These are phyloP conservation scores for Xylaria multiplex DNA, from an alignment of 2,329 filamentous ascomycete species.

Conservation along the genomic window DNA sequence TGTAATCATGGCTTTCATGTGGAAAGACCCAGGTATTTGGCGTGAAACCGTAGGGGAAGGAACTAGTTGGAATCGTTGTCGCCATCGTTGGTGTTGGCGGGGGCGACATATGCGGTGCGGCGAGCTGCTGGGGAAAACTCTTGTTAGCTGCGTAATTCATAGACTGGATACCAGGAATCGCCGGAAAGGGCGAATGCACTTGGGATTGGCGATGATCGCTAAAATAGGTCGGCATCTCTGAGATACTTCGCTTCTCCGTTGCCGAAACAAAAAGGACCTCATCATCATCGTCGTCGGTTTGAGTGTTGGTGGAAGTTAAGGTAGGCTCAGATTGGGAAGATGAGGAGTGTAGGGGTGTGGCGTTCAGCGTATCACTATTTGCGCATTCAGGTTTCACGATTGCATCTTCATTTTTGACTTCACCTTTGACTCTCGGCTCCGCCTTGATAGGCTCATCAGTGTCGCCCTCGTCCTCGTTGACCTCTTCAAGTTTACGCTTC, in stretches of 20 bases:
- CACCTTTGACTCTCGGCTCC: constrained; percentile 45
- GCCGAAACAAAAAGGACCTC: constrained; percentile 46
- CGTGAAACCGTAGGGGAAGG: constrained; percentile 43
- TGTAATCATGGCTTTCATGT: constrained; percentile 42
- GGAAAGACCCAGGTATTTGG: constrained; percentile 42
- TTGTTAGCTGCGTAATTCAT: constrained; percentile 48
- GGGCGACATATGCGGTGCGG: not conserved
- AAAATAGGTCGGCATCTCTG: constrained; percentile 30
- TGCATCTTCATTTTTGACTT: constrained; percentile 50
- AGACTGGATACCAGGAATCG: constrained; percentile 40
- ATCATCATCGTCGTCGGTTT: constrained; percentile 46
- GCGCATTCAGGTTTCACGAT: constrained; percentile 47
- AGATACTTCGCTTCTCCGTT: constrained; percentile 39
- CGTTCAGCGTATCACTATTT: constrained; percentile 35
- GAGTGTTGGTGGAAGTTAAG: constrained; percentile 31
- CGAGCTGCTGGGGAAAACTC: constrained; percentile 41
- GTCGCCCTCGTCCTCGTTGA: constrained; percentile 50
- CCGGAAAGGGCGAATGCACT: constrained; percentile 31
- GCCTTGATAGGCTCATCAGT: constrained; percentile 48
- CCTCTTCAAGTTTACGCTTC: constrained; percentile 51
- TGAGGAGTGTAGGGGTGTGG: constrained; percentile 22
- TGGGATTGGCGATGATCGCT: constrained; percentile 35
- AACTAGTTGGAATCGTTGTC: constrained; percentile 34
- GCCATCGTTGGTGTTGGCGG: constrained; percentile 7
- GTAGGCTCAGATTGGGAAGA: constrained; percentile 21